Evolutionary conservation across 169 alveolate species (phyloP), one percentile per base, ranked within the genome.

Genomic region (Eimeria sp.): DNA sequence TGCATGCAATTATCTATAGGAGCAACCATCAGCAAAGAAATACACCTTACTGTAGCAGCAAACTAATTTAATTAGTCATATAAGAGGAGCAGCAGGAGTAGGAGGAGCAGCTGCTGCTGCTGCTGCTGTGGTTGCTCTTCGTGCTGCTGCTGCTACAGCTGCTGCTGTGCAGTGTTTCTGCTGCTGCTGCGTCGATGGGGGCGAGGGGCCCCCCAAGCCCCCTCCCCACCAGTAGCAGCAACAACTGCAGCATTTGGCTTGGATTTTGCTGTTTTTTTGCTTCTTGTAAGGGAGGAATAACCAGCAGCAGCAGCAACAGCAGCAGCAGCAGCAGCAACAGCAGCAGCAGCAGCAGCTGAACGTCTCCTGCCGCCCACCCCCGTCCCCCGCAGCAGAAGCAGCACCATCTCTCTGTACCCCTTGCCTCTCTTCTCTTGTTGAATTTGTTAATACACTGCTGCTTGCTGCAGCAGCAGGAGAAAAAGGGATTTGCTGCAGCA

Each of bases 221-320:
- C 18, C 63, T 10, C 63, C 27, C 70, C 70, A 61, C 9, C 70
- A 61, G 2, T 25, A 61, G 70, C 70, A 61, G 20, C 70, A 16
- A 11, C 70, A 14, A 18, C 70, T 61, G 70, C 70, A 61, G 70
- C 70, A 61, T 2, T 11, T 61, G 70, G 20, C 70, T 61, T 7
- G 13, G 20, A 16, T 61, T 61, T 61, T 16, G 70, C 20, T 16
- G 70, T 16, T 61, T 61, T 61, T 61, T 61, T 11, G 63, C 18
- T 54, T 61, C 27, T 18, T 16, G 3, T 16, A 61, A 14, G n/a
- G 70, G 70, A 61, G 20, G 20, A 5, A 61, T 40, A 72, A 6
- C 0, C 43, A 72, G 82, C 82, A 40, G 82, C 25, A 40, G 82
- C 82, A 72, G 82, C 82, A 72, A 47, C 82, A 34, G 82, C 43